phyloP scores from a whole-genome alignment of 306 rosid genomes.

The Glycine soja region DNA sequence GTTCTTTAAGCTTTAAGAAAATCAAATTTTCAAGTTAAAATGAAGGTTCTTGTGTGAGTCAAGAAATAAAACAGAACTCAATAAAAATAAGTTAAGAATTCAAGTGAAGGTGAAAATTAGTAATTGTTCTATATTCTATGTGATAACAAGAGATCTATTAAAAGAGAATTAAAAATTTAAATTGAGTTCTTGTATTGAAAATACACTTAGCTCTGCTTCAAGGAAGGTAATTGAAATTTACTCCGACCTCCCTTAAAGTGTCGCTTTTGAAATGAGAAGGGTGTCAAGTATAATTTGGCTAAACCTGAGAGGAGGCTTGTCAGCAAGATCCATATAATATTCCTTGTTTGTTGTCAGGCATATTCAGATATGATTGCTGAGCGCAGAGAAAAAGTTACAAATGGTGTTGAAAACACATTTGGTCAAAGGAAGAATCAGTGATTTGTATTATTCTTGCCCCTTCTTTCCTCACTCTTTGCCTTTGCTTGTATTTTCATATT shows the following conservation, averaged over 20 bases:
- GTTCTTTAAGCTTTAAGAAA: neutral
- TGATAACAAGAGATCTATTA: neutral
- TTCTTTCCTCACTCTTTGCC: neutral
- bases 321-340: neutral
- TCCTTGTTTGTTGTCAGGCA: constrained; percentile 62
- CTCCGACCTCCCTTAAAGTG: too few species aligned
- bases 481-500: constrained; percentile 33
- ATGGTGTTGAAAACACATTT: constrained; percentile 85
- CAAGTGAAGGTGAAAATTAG: neutral
- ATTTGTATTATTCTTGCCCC: constrained; percentile 25
- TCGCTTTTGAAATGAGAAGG: too few species aligned
- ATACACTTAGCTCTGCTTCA: neutral
- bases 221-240: neutral
- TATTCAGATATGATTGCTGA: constrained; percentile 87
- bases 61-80: neutral
- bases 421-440: constrained; percentile 60
- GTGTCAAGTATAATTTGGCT: too few species aligned
- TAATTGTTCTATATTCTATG: neutral
- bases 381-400: constrained; percentile 71
- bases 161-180: neutral
- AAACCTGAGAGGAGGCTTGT: neutral
- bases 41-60: neutral
- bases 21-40: neutral
- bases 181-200: neutral
- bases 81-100: neutral